Base-by-base conservation (phyloP, 163 green algal species). In the Chloromonas sp. region DNA sequence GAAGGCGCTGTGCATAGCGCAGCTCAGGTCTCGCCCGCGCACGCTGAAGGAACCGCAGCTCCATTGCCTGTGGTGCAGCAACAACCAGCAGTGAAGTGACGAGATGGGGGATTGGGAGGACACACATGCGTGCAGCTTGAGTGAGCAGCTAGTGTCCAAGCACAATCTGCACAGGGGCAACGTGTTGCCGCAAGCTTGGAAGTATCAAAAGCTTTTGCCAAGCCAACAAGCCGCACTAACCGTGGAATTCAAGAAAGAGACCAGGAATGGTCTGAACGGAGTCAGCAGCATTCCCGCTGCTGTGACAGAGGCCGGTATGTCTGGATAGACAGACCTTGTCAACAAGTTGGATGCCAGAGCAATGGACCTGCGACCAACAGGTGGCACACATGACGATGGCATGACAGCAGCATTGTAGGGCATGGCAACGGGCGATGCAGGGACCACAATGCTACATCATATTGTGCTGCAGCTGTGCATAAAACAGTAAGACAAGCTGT, bases 241-340 rank as follows among this genome's bases (percentile, higher is more conserved):
- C 0, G 71, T 80, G 71, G 14, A 81, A 82, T 88, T 88, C 13
- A 82, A 78, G 60, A 84, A 84, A 0, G 78, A 84, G 1, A 88
- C 85, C 57, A 86, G 70, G 78, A 88, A 88, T 8, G 85, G 85
- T 78, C 86, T 88, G 82, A 88, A 88, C 14, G 85, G 85, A 62
- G 78, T 84, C 36, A 70, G 82, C 61, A 84, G 78, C 13, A 86
- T 71, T 66, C 82, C 78, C 0, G 78, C 85, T 13, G 78, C 85
- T 0, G 85, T 88, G 57, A 88, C 60, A 0, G 82, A 60, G 14
- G 59, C 57, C 0, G 78, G 85, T 36, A 86, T 74, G 11, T 70
- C 13, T 0, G 87, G 87, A 83, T 84, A 88, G 59, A 90, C 15
- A 8, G 85, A 78, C 66, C 71, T 76, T 1, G 82, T 84, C 82